Evolutionary conservation across 768 basidiomycete species (phyloP), one percentile per base, ranked within the genome.

Genomic region (Obba rivulosa): DNA sequence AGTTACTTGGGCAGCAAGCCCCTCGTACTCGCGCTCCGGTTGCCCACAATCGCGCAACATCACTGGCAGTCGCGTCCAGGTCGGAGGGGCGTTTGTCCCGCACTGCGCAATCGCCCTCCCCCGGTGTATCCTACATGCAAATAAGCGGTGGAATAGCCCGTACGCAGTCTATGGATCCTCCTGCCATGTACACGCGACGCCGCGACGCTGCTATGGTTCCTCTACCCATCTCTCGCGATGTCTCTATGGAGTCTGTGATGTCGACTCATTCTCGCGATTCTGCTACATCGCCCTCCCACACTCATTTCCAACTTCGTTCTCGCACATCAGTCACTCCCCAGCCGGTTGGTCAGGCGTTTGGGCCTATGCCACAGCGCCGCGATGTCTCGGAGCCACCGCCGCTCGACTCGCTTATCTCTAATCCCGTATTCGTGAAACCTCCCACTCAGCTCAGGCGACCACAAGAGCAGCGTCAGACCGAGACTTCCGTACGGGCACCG

Each of bases 161-260:
- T 43, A 87, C 83, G 23, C 84, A 85, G 80, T 85, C 85, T 39
- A 79, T 85, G 61, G 86, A 88, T 64, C 85, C 83, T 45, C 60
- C 52, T 53, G 46, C 54, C 43, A 31, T 31, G 28, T 31, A 45
- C 35, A 11, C 20, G 49, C 34, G 43, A 47, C 16, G 38, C 16
- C 50, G 41, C 37, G 50, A 63, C 21, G 49, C 60, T 25, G 55
- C 56, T 34, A 49, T 56, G 46, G 39, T 62, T 21, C 61, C 67
- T 28, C 61, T 70, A 71, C 61, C 69, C 41, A 52, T 66, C 20
- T 62, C 64, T 13, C 67, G 69, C 41, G 68, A 69, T 49, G 57
- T 63, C 36, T 73, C 80, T 60, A 75, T 77, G 69, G 64, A 70
- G 65, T 58, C 59, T 58, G 54, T 45, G 46, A 56, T 62, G 45